Evolutionary conservation across 352 stramenopile genomes (phyloP).

Genomic region (Thalassiosira ordinaria): DNA sequence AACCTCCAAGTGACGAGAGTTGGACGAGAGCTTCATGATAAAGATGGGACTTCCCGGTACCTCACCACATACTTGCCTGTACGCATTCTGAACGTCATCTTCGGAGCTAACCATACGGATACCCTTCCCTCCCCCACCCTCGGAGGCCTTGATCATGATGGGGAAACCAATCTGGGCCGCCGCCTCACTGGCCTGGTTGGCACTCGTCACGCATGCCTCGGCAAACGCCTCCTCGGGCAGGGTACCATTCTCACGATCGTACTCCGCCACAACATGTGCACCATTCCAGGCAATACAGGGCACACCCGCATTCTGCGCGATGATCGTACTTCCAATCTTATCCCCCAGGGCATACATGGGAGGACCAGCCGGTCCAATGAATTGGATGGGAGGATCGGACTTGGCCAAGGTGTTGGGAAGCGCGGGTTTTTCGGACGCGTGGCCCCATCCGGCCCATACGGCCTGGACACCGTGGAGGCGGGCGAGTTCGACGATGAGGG

Average conservation of each 20-base stretch:
- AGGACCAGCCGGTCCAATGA: conserved; percentile 97
- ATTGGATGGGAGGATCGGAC: conserved; percentile 93
- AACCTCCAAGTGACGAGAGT: conserved; percentile 98
- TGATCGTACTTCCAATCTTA: conserved; percentile 99
- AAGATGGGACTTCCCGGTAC: conserved; percentile 99
- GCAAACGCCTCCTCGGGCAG: conserved; percentile 93
- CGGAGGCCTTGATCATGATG: conserved; percentile 99
- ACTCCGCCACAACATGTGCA: conserved; percentile 92
- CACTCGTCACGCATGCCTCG: conserved; percentile 91
- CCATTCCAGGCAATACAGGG: conserved; percentile 99
- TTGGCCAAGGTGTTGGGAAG: conserved; percentile 94
- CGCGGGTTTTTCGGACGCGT: conserved; percentile 94
- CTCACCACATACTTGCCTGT: conserved; percentile 97
- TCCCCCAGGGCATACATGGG: conserved; percentile 99
- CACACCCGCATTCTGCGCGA: conserved; percentile 98
- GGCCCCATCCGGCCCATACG: conserved; percentile 94
- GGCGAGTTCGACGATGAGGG: conserved; percentile 96
- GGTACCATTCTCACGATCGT: conserved; percentile 81
- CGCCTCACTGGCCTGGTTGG: conserved; percentile 91
- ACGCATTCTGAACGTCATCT: conserved; percentile 93
- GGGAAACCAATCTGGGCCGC: conserved; percentile 97
- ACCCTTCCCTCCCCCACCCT: conserved; percentile 98
- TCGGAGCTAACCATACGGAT: conserved; percentile 94
- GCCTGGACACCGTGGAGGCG: conserved; percentile 95
- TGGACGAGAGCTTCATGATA: conserved; percentile 98